phyloP scores from a whole-genome alignment of 345 rosid genomes.

The Boechera retrofracta region DNA sequence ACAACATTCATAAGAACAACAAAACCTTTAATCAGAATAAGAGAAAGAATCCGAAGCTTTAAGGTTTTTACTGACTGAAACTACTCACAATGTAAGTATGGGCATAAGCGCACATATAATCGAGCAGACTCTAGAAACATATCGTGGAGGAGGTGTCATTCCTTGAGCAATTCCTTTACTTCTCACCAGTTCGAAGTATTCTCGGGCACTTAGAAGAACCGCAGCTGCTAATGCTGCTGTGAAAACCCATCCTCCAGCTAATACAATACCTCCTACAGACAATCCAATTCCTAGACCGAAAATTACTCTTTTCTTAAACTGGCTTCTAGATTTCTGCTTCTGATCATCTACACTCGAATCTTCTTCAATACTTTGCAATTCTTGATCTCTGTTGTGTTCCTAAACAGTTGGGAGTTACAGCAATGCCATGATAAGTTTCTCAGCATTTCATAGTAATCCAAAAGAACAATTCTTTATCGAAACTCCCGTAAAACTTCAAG shows the following conservation, averaged over 20 bases:
- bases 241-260: conserved; percentile 93
- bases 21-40: not conserved
- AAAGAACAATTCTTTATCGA: not conserved
- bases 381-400: conserved; percentile 52
- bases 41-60: conserved; percentile 39
- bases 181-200: conserved; percentile 87
- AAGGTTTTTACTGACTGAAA: conserved; percentile 27
- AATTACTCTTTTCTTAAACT: conserved; percentile 63
- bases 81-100: conserved; percentile 76
- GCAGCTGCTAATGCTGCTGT: conserved; percentile 66
- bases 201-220: conserved; percentile 79
- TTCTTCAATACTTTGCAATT: conserved; percentile 36
- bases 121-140: conserved; percentile 90
- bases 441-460: not conserved
- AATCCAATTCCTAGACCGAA: conserved; percentile 85
- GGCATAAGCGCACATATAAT: conserved; percentile 89
- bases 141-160: conserved; percentile 98
- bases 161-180: conserved; percentile 88
- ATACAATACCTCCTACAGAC: conserved; percentile 75
- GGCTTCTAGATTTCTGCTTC: conserved; percentile 56
- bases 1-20: conserved; percentile 26
- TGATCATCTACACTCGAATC: conserved; percentile 47
- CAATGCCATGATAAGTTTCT: conserved; percentile 23
- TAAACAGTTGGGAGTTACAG: conserved; percentile 48
- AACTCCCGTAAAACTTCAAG: not conserved